Percentiles rank a stretch among this genome's conserved stretches.
Conservation (phyloP, 2,329 filamentous ascomycete species). For the Sporothrix pseudoabietina region DNA sequence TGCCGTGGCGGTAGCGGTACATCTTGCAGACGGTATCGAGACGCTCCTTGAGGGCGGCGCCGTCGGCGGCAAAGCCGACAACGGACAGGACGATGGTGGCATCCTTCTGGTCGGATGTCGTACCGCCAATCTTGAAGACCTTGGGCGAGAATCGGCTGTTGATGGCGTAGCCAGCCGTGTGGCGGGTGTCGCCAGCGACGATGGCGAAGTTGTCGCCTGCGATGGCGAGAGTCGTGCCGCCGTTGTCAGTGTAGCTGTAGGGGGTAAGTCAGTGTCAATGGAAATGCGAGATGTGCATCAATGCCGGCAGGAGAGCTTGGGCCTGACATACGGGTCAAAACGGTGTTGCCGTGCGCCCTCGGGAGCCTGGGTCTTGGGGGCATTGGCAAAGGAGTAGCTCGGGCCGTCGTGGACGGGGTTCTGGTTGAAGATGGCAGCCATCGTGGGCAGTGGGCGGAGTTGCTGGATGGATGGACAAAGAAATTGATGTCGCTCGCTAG, state of each 20-base stretch:
- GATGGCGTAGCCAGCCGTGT: slow-evolving; percentile 97
- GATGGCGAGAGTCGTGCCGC: slow-evolving; percentile 93
- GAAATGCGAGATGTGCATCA: not conserved
- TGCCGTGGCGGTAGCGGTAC: slow-evolving; percentile 97
- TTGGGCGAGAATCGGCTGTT: slow-evolving; percentile 95
- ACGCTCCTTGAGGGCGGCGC: slow-evolving; percentile 88
- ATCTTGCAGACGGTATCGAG: slow-evolving; percentile 96
- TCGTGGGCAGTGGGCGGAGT: slow-evolving; percentile 41
- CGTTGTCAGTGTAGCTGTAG: slow-evolving; percentile 91
- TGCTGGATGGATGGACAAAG: not conserved
- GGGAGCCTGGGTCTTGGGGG: slow-evolving; percentile 56
- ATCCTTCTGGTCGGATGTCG: slow-evolving; percentile 80
- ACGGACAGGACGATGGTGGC: slow-evolving; percentile 89
- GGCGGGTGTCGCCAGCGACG: slow-evolving; percentile 94
- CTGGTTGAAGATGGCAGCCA: slow-evolving; percentile 70
- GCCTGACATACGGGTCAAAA: slow-evolving; percentile 79
- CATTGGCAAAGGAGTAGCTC: slow-evolving; percentile 68
- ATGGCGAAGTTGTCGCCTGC: slow-evolving; percentile 92
- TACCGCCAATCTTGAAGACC: slow-evolving; percentile 95
- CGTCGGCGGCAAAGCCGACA: slow-evolving; percentile 93
- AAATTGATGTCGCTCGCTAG: not conserved
- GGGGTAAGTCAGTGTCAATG: not conserved
- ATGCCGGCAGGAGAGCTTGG: not conserved
- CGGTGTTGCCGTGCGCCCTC: slow-evolving; percentile 68
- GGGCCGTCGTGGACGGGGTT: slow-evolving; percentile 69